phyloP scores from a whole-genome alignment of 495 filamentous ascomycete genomes.

The Penicillium coprophilum region DNA sequence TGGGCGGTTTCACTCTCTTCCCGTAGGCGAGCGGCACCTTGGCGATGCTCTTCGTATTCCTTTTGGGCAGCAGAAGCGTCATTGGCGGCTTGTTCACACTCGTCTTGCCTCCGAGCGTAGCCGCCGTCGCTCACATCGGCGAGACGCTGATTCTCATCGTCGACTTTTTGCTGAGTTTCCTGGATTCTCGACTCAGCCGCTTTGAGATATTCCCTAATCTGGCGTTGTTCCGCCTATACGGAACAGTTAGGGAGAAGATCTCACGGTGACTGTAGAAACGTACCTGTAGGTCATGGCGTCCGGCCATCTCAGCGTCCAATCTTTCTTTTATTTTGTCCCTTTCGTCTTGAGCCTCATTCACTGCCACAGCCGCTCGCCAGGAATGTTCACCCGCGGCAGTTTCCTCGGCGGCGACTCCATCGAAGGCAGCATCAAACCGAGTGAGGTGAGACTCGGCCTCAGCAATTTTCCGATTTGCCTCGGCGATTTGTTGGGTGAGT shows the following conservation, averaged over 20 bases:
- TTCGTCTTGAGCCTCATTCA: conserved; percentile 46
- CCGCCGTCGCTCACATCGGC: conserved; percentile 54
- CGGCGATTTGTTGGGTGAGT: conserved; percentile 33
- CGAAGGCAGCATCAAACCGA: conserved; percentile 43
- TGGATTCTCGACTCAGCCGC: conserved; percentile 41
- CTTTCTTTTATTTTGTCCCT: conserved; percentile 41
- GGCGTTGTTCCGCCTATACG: conserved; percentile 51
- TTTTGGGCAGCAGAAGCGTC: conserved; percentile 34
- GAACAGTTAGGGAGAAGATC: conserved; percentile 1
- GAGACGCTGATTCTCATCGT: conserved; percentile 50
- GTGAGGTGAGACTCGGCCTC: conserved; percentile 40
- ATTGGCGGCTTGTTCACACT: conserved; percentile 41
- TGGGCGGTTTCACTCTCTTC: conserved; percentile 41
- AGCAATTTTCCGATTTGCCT: conserved; percentile 42
- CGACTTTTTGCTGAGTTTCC: conserved; percentile 41
- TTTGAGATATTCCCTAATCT: conserved; percentile 48
- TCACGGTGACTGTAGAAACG: not conserved
- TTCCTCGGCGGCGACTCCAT: conserved; percentile 43
- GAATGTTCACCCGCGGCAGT: conserved; percentile 58
- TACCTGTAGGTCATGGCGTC: conserved; percentile 51
- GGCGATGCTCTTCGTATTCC: conserved; percentile 34
- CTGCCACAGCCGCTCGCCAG: conserved; percentile 47
- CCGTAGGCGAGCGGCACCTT: conserved; percentile 24
- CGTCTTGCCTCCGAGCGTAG: conserved; percentile 48
- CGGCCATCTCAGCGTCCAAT: conserved; percentile 40